Percentiles rank a stretch among this genome's conserved stretches.
These are phyloP conservation scores for Calonectria hawksworthii DNA, from an alignment of 2,329 filamentous ascomycete species.

Conservation along the genomic window DNA sequence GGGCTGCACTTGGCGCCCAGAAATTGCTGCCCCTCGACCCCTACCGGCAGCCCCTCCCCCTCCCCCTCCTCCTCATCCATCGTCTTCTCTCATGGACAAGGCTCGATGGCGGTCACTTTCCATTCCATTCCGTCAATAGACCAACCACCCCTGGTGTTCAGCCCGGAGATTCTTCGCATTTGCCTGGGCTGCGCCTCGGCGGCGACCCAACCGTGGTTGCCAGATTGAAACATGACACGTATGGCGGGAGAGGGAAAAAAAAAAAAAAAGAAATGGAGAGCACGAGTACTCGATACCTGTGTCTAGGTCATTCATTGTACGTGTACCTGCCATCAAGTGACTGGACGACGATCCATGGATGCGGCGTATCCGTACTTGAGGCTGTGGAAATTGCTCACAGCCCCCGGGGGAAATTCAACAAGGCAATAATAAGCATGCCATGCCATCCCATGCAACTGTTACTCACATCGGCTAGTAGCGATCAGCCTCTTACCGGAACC, in stretches of 20 bases:
- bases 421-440: not conserved
- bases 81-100: not conserved
- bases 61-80: constrained; percentile 11
- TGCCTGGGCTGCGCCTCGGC: constrained; percentile 19
- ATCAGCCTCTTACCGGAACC: not conserved
- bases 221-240: constrained; percentile 18
- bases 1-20: constrained; percentile 8
- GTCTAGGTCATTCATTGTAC: not conserved
- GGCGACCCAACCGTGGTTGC: not conserved
- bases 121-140: not conserved
- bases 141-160: constrained; percentile 4
- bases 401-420: not conserved
- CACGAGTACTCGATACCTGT: not conserved
- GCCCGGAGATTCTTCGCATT: constrained; percentile 21
- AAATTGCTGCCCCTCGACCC: not conserved
- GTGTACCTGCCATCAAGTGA: not conserved
- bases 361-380: not conserved
- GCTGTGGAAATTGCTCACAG: constrained; percentile 1
- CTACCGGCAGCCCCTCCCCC: constrained; percentile 19
- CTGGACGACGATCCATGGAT: not conserved
- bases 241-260: not conserved
- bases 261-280: not conserved
- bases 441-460: not conserved
- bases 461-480: not conserved
- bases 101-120: not conserved